Evolutionary conservation across 1,284 basidiomycete genomes (phyloP), one percentile per base, ranked within the genome.

Genomic region (Tilletia indica): DNA sequence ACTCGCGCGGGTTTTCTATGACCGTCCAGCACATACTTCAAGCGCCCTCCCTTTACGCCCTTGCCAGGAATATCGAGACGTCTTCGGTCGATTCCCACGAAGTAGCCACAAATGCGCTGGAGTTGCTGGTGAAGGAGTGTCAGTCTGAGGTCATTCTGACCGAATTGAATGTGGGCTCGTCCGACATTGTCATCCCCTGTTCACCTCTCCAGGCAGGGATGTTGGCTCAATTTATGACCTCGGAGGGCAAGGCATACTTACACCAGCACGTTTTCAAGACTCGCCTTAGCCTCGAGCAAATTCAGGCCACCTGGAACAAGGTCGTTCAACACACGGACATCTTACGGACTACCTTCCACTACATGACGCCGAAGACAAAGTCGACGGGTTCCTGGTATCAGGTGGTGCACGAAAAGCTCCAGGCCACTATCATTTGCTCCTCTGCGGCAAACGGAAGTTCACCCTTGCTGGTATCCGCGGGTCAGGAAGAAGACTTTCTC

Each of bases 121-220:
- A 25, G 66, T 14, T 6, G 4, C 9, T 45, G 19, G 19, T 36
- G 4, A 14, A 14, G 38, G 12, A 14, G 11, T 9, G 16, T 12
- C 19, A 34, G 45, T 1, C 66, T 3, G 49, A 39, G 6, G 48
- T 42, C 12, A 16, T 8, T 4, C 14, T 11, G 31, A n/a, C 31
- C 16, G 21, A n/a, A 21, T 21, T 12, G 19, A 25, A 42, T 8
- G n/a, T 48, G 11, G 12, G 34, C 19, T 38, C 54, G 49, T 68
- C 54, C 12, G 71, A 67, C 31, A 16, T 48, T 14, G 69, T 78
- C 38, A 9, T 79, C 56, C 82, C 83, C 0, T 82, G 80, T 71
- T 83, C 82, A 21, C 82, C 83, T 5, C 72, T 83, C 63, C 83
- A 84, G 68, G 70, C 76, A 0, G 80, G 81, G 6, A 82, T 83